Evolutionary conservation across 73 alveolate genomes (phyloP).

Genomic region (Symbiodinium natans): DNA sequence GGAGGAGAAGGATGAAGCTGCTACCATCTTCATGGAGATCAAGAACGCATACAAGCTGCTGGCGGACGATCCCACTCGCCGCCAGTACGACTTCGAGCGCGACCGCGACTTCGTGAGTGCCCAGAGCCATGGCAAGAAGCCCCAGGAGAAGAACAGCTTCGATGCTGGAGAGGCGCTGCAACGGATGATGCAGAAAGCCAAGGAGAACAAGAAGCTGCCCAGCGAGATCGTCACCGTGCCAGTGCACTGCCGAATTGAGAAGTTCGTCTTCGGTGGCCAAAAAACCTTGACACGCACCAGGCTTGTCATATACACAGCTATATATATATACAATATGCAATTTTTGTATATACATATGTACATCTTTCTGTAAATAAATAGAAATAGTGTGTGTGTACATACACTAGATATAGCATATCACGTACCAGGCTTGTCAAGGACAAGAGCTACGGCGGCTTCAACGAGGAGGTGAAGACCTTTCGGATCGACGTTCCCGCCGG

Average conservation of each 20-base stretch:
- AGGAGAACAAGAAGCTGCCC: conserved; percentile 88
- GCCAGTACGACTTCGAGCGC: conserved; percentile 90
- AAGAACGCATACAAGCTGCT: conserved; percentile 90
- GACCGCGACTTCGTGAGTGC: conserved; percentile 60
- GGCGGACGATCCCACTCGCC: conserved; percentile 74
- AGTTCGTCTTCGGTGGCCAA: conserved; percentile 72
- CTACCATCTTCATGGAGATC: conserved; percentile 77
- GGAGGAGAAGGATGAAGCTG: conserved; percentile 85
- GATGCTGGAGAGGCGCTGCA: conserved; percentile 78
- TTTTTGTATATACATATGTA: too few species aligned
- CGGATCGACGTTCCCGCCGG: conserved; percentile 58
- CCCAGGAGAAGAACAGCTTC: conserved; percentile 55
- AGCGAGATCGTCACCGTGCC: conserved; percentile 85
- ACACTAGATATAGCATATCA: too few species aligned
- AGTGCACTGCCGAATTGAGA: conserved; percentile 59
- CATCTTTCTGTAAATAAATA: too few species aligned
- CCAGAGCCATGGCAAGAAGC: conserved; percentile 71
- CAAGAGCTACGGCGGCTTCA: conserved; percentile 79
- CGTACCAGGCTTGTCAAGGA: conserved; percentile 81
- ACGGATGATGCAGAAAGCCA: conserved; percentile 59
- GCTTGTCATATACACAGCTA: too few species aligned
- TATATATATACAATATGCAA: too few species aligned
- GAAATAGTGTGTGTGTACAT: too few species aligned
- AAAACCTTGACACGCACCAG: conserved; percentile 67
- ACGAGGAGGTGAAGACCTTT: conserved; percentile 57